These are phyloP conservation scores for Davidsoniella australis DNA, from an alignment of 2,329 filamentous ascomycete species.

Conservation along the genomic window DNA sequence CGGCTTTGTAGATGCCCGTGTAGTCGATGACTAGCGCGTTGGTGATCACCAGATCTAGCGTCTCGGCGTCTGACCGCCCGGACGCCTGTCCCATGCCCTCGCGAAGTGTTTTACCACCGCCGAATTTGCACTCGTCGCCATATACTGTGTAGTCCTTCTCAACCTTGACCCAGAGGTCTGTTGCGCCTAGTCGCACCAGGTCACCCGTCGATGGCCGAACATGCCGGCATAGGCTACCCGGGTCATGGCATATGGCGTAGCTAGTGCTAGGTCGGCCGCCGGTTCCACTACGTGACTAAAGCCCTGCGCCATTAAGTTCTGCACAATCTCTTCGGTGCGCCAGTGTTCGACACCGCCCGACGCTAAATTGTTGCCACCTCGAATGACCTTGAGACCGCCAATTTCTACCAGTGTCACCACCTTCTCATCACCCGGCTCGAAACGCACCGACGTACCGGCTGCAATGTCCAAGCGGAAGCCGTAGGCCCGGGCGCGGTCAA, in stretches of 20 bases:
- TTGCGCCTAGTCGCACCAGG: slow-evolving; percentile 61
- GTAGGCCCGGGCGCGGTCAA: slow-evolving; percentile 68
- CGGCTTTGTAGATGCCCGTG: slow-evolving; percentile 87
- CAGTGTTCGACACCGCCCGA: slow-evolving; percentile 50
- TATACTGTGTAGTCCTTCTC: slow-evolving; percentile 73
- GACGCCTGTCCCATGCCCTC: slow-evolving; percentile 93
- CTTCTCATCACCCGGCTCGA: slow-evolving; percentile 84
- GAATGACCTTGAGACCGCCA: slow-evolving; percentile 60
- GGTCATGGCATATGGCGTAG: slow-evolving; percentile 54
- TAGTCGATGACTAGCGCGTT: slow-evolving; percentile 86
- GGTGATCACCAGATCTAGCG: slow-evolving; percentile 69
- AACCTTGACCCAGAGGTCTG: slow-evolving; percentile 78
- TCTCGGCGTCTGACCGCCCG: slow-evolving; percentile 53
- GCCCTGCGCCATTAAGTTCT: slow-evolving; percentile 49
- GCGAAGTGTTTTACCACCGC: slow-evolving; percentile 80
- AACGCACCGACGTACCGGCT: slow-evolving; percentile 79
- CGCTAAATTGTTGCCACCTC: slow-evolving; percentile 69
- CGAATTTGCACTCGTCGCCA: slow-evolving; percentile 90
- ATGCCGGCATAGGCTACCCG: slow-evolving; percentile 65
- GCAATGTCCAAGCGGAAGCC: slow-evolving; percentile 80
- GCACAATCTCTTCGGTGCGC: slow-evolving; percentile 47
- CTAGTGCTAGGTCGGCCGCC: slow-evolving; percentile 30
- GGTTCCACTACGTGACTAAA: slow-evolving; percentile 66
- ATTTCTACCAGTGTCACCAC: slow-evolving; percentile 85
- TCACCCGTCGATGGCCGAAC: slow-evolving; percentile 88